Evolutionary conservation across 768 basidiomycete genomes (phyloP), one percentile per base, ranked within the genome.

Genomic region (Fibroporia radiculosa): DNA sequence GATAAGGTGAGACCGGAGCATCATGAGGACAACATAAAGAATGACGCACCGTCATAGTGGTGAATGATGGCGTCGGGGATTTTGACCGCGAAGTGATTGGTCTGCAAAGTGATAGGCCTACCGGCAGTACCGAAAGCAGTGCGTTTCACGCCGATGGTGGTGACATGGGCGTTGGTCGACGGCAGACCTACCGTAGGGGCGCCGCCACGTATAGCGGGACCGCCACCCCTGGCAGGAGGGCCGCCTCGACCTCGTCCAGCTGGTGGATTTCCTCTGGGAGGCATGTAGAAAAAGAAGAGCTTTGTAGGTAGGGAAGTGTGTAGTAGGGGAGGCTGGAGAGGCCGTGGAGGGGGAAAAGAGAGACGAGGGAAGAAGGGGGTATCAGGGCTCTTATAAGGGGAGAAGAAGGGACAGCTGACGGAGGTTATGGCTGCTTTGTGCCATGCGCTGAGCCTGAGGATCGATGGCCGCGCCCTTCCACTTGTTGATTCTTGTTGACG

Each of bases 41-140:
- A 16, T 27, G 41, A 57, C 80, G 49, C 56, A 83, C 88, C 80
- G 59, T 91, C 86, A 54, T 90, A 89, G 54, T 90, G 88, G 48
- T 82, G 71, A 32, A 88, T 87, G 24, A 75, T 72, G 5, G 60
- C 63, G 19, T 80, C 73, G 0, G 86, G 80, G 13, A 84, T 76
- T 0, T 71, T 67, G 3, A 77, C 75, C 32, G 57, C 58, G 52
- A 86, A 90, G 41, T 82, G 82, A 59, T 90, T 91, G 25, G 75
- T 69, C 6, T 45, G 50, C 5, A 78, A 67, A 12, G 50, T 53
- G 23, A 72, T 65, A 1, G 59, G 52, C 19, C 59, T 66, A 3
- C 86, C 87, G 8, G 69, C 67, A 0, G 66, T 71, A 18, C 83
- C 86, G 53, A 73, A 84, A 28, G 69, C 73, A 23, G 82, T 73